A percentile compares a stretch with the other conserved stretches of the same genome.
phyloP scores from a whole-genome alignment of 108 stramenopile genomes.

The Discostella pseudostelligera region DNA sequence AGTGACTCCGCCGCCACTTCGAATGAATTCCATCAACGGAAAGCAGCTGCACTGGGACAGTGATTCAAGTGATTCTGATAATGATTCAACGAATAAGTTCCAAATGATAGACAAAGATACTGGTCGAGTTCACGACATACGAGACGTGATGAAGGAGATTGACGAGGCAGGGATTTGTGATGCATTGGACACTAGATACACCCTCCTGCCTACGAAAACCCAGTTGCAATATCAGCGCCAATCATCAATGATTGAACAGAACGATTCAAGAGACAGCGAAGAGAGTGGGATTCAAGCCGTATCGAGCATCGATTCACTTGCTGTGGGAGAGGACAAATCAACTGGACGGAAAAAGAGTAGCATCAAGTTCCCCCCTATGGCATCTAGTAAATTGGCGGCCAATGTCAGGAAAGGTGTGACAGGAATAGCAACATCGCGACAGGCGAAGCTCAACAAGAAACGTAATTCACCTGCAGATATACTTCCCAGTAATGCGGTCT shows the following conservation, averaged over 20 bases:
- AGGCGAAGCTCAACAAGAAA: conserved; percentile 17
- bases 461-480: conserved; percentile 24
- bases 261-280: conserved; percentile 1
- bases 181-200: conserved; percentile 30
- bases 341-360: not conserved
- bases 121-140: conserved; percentile 26
- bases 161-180: conserved; percentile 21
- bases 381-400: conserved; percentile 20
- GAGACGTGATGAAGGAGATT: conserved; percentile 40
- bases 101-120: conserved; percentile 39
- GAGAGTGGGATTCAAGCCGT: conserved; percentile 1
- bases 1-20: too few relatives aligned
- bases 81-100: conserved; percentile 18
- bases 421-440: conserved; percentile 8
- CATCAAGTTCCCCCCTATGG: not conserved
- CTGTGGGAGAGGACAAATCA: not conserved
- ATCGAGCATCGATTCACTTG: not conserved
- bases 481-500: conserved; percentile 36
- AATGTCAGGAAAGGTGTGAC: conserved; percentile 19
- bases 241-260: not conserved
- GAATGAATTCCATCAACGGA: not conserved
- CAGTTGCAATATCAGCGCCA: conserved; percentile 18
- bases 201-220: conserved; percentile 25
- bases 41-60: not conserved
- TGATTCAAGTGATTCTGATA: conserved; percentile 9